Conservation (phyloP, 768 basidiomycete genomes). For the Leucosporidium scottii region DNA sequence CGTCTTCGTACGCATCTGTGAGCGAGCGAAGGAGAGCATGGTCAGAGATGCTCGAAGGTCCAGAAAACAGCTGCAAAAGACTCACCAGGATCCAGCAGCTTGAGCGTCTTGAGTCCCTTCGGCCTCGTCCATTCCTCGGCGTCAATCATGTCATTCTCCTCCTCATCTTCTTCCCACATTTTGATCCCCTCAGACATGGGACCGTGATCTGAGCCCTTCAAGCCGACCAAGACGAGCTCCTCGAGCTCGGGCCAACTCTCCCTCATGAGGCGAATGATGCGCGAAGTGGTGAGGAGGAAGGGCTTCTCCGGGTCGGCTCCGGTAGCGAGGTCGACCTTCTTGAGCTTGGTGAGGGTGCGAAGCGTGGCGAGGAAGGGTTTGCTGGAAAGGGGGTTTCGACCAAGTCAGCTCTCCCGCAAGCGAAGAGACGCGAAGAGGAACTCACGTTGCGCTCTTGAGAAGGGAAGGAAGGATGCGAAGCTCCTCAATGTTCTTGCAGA, state of each 20-base stretch:
- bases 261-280: conserved; percentile 13
- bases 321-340: conserved; percentile 11
- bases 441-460: conserved; percentile 20
- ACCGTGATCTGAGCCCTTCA: conserved; percentile 4
- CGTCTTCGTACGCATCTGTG: background rate
- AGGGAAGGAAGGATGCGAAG: conserved; percentile 12
- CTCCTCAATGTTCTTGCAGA: conserved; percentile 8
- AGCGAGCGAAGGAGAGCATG: no score
- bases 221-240: background rate
- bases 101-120: conserved; percentile 11
- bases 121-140: background rate
- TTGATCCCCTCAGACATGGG: conserved; percentile 7
- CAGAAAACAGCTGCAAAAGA: background rate
- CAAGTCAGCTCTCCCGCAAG: no score
- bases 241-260: conserved; percentile 16
- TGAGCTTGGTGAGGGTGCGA: conserved; percentile 5
- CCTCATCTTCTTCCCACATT: conserved; percentile 17
- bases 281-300: conserved; percentile 18
- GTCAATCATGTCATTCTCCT: background rate
- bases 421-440: background rate
- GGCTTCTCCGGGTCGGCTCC: background rate
- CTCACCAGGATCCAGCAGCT: conserved; percentile 3
- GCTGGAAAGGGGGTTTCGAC: background rate
- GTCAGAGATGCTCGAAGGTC: no score
- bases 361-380: conserved; percentile 20